These are phyloP conservation scores for Mycena polygramma DNA, from an alignment of 768 basidiomycete genomes.

Conservation along the genomic window DNA sequence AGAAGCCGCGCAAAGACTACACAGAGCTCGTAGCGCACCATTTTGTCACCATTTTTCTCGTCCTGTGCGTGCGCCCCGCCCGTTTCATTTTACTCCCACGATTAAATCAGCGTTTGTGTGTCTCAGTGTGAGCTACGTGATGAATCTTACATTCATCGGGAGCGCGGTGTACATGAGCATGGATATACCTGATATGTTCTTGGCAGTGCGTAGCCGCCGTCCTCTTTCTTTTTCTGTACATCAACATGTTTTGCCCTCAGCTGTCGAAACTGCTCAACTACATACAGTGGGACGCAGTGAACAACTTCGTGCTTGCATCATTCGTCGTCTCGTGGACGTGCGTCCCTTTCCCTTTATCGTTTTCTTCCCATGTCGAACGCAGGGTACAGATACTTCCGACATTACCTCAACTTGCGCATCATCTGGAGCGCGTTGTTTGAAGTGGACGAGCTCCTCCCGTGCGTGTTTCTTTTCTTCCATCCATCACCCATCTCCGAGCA, in stretches of 20 bases:
- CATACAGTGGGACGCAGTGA: conserved; percentile 73
- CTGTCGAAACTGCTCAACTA: conserved; percentile 92
- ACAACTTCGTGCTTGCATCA: conserved; percentile 69
- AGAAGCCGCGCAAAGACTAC: conserved; percentile 96
- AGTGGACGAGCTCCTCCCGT: conserved; percentile 78
- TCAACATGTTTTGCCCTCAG: conserved; percentile 52
- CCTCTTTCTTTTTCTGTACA: conserved; percentile 54
- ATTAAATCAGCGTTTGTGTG: neutral
- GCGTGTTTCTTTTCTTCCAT: conserved; percentile 45
- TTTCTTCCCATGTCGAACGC: too few relatives aligned
- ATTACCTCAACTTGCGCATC: conserved; percentile 88
- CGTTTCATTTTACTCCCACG: too few relatives aligned
- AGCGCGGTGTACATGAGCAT: conserved; percentile 95
- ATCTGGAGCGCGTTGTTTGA: conserved; percentile 89
- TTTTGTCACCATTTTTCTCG: conserved; percentile 92
- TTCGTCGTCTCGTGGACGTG: conserved; percentile 88
- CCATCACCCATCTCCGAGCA: neutral
- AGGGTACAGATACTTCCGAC: conserved; percentile 85
- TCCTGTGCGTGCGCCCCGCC: conserved; percentile 67
- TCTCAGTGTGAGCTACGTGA: conserved; percentile 82
- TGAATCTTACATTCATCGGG: conserved; percentile 88
- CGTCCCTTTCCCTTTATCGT: conserved; percentile 43
- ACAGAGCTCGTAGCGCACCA: conserved; percentile 90
- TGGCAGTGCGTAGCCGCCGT: conserved; percentile 70
- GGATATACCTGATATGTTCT: conserved; percentile 92